Evolutionary conservation across 306 rosid genomes (phyloP).

Genomic region (Carpinus fangiana): DNA sequence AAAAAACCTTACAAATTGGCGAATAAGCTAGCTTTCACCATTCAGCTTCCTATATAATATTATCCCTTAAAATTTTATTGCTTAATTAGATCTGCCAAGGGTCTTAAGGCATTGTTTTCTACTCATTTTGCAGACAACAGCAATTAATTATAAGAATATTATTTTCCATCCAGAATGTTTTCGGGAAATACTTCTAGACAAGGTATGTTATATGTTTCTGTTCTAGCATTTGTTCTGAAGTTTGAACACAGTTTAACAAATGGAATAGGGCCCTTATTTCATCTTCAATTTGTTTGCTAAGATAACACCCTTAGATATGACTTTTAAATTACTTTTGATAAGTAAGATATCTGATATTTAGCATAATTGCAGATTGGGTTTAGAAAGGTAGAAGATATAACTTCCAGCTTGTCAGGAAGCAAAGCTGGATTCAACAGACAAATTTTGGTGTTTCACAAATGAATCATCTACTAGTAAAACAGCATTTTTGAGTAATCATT

Average conservation of each 20-base stretch:
- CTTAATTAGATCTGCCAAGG: neutral
- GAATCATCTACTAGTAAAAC: constrained; percentile 21
- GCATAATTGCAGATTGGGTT: constrained; percentile 68
- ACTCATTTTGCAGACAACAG: constrained; percentile 48
- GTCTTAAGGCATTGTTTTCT: constrained; percentile 5
- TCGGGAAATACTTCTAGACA: constrained; percentile 84
- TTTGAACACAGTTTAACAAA: constrained; percentile 6
- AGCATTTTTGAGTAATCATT: constrained; percentile 14
- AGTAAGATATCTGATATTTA: neutral
- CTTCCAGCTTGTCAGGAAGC: constrained; percentile 53
- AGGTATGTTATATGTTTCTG: constrained; percentile 45
- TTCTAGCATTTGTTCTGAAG: neutral
- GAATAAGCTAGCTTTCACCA: neutral
- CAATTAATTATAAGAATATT: constrained; percentile 50
- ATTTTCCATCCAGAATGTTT: constrained; percentile 50
- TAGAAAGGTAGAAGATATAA: constrained; percentile 62
- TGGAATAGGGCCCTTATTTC: constrained; percentile 1
- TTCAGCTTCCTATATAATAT: neutral
- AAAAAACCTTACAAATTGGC: neutral
- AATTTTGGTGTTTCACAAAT: constrained; percentile 71
- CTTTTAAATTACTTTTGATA: neutral
- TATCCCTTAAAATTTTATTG: neutral
- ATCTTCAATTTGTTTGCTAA: neutral
- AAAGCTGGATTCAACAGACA: constrained; percentile 87
- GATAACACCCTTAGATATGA: constrained; percentile 12